phyloP scores from a whole-genome alignment of 2,329 filamentous ascomycete species.

The Chaetomiaceae sp. region DNA sequence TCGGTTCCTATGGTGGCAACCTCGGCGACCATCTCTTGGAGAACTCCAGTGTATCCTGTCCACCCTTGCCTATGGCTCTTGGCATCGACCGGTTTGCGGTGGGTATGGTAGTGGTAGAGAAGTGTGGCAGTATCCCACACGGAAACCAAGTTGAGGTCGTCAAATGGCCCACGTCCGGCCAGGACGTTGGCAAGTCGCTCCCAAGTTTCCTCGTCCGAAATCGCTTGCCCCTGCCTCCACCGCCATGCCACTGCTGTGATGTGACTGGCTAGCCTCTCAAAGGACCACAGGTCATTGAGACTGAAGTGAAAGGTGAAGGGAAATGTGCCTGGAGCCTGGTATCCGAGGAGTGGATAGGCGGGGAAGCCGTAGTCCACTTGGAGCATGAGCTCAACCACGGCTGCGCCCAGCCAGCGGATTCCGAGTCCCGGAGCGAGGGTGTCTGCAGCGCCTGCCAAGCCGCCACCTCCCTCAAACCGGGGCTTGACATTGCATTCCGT shows the following conservation, averaged over 20 bases:
- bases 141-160: too few relatives aligned
- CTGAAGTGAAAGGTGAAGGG: not conserved
- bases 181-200: not conserved
- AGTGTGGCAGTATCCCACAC: constrained; percentile 7
- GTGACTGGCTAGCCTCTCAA: too few relatives aligned
- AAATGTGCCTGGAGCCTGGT: not conserved
- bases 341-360: not conserved
- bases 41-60: constrained; percentile 17
- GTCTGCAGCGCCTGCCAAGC: too few relatives aligned
- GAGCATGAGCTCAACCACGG: not conserved
- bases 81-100: not conserved
- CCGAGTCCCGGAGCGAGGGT: not conserved
- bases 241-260: not conserved
- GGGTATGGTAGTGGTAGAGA: constrained; percentile 14
- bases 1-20: constrained; percentile 11
- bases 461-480: too few relatives aligned
- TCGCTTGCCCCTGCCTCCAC: not conserved
- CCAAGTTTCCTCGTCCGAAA: not conserved
- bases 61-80: not conserved
- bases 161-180: too few relatives aligned
- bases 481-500: too few relatives aligned
- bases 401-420: too few relatives aligned
- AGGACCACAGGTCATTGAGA: too few relatives aligned
- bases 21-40: constrained; percentile 18
- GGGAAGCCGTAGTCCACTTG: not conserved